Conservation (phyloP, 139 green algal genomes). For the Coelastrella sp. region DNA sequence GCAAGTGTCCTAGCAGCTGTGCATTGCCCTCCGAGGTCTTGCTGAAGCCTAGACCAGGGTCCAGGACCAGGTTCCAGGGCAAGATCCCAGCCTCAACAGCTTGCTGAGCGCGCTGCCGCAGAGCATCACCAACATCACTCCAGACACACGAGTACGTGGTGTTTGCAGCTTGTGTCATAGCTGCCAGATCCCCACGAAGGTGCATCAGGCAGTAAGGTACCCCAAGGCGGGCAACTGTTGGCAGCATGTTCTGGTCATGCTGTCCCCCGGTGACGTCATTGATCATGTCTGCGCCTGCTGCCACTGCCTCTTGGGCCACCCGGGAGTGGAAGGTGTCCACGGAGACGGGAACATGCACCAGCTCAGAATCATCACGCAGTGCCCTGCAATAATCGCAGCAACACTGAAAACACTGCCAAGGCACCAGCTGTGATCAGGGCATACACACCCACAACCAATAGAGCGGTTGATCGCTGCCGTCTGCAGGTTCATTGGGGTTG, state of each 20-base stretch:
- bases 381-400: conserved; percentile 50
- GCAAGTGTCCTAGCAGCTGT: conserved; percentile 75
- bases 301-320: conserved; percentile 81
- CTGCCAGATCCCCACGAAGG: conserved; percentile 88
- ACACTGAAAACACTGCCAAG: background rate
- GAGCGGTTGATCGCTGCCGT: no score
- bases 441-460: no score
- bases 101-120: conserved; percentile 61
- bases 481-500: no score
- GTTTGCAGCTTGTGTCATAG: conserved; percentile 78
- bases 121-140: conserved; percentile 64
- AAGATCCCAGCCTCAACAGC: conserved; percentile 82
- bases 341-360: conserved; percentile 73
- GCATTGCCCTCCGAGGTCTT: conserved; percentile 62
- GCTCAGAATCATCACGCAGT: conserved; percentile 48
- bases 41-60: conserved; percentile 93
- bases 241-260: conserved; percentile 69
- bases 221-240: conserved; percentile 76
- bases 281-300: conserved; percentile 90
- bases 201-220: conserved; percentile 97
- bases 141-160: conserved; percentile 74
- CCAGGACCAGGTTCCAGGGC: conserved; percentile 89
- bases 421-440: no score
- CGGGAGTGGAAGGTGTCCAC: conserved; percentile 94
- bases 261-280: conserved; percentile 95